Percentiles rank a stretch among this genome's conserved stretches.
Evolutionary conservation across 192 early-diverging fungal genomes (phyloP).

Genomic region (Gryganskiella cystojenkinii): DNA sequence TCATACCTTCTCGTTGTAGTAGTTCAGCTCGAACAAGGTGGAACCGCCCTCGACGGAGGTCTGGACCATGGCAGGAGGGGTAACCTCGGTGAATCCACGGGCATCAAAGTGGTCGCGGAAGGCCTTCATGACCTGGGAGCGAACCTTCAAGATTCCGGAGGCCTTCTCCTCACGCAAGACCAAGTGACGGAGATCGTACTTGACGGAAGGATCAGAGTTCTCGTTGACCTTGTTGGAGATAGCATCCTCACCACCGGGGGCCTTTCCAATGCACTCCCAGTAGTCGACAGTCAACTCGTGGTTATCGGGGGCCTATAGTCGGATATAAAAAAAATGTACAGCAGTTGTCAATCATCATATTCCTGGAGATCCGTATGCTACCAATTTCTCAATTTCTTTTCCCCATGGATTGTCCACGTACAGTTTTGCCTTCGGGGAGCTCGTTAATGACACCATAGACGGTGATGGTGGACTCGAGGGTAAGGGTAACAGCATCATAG

Average conservation of each 20-base stretch:
- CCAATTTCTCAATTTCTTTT: neutral
- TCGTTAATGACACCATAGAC: constrained; percentile 89
- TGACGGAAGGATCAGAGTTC: constrained; percentile 88
- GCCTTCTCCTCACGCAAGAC: constrained; percentile 94
- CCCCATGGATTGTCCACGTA: constrained; percentile 43
- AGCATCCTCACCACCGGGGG: constrained; percentile 95
- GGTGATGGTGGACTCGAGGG: constrained; percentile 92
- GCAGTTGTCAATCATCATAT: neutral
- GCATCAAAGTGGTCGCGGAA: constrained; percentile 97
- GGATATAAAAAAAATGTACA: neutral
- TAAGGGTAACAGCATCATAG: constrained; percentile 93
- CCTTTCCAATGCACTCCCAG: constrained; percentile 94
- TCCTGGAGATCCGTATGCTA: neutral
- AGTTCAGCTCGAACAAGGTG: constrained; percentile 94
- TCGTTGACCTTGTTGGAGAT: constrained; percentile 90
- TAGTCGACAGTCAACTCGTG: constrained; percentile 96
- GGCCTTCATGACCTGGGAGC: constrained; percentile 86
- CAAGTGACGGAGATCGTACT: constrained; percentile 95
- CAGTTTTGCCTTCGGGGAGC: constrained; percentile 92
- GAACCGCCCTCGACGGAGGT: constrained; percentile 99
- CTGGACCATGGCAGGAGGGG: constrained; percentile 99
- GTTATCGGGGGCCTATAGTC: constrained; percentile 89
- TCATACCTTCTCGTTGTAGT: constrained; percentile 91
- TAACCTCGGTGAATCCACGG: constrained; percentile 86
- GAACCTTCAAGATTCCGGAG: constrained; percentile 87